These are phyloP conservation scores for Dentipellis sp. DNA, from an alignment of 768 basidiomycete genomes.

Conservation along the genomic window DNA sequence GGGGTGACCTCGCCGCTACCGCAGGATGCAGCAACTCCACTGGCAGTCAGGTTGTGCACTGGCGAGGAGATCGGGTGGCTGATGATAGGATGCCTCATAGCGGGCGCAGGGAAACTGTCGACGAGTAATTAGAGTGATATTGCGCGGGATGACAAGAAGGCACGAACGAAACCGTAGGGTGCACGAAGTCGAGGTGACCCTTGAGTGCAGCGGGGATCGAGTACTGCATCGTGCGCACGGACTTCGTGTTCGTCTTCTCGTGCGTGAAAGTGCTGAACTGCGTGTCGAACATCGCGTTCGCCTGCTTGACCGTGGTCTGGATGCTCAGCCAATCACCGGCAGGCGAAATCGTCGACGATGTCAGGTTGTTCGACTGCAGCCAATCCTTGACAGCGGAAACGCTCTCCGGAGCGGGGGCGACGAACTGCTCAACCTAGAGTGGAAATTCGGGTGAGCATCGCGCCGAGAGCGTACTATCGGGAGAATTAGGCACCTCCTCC, in stretches of 20 bases:
- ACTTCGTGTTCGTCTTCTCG: conserved; percentile 3
- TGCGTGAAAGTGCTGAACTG: conserved; percentile 9
- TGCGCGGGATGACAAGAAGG: not conserved
- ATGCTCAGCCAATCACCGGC: conserved; percentile 13
- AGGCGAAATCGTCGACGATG: conserved; percentile 5
- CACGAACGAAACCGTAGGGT: conserved; percentile 13
- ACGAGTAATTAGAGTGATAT: not conserved
- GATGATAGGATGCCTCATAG: not conserved
- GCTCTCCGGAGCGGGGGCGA: conserved; percentile 6
- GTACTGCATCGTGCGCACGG: conserved; percentile 12
- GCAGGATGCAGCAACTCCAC: not conserved
- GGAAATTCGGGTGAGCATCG: too few species aligned
- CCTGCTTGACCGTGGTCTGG: conserved; percentile 6
- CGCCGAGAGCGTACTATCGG: not conserved
- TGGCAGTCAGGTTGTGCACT: not conserved
- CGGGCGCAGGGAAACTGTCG: not conserved
- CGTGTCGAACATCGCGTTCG: conserved; percentile 11
- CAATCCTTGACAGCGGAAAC: conserved; percentile 7
- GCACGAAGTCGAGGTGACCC: conserved; percentile 12
- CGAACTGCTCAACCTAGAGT: conserved; percentile 10
- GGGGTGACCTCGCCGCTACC: conserved; percentile 17
- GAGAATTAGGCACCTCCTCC: conserved; percentile 15
- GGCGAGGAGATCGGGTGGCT: not conserved
- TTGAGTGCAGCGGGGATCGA: conserved; percentile 11
- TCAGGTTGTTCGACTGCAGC: conserved; percentile 8